Base-by-base conservation (phyloP, 306 rosid genomes). In the Pterocarpus santalinus region DNA sequence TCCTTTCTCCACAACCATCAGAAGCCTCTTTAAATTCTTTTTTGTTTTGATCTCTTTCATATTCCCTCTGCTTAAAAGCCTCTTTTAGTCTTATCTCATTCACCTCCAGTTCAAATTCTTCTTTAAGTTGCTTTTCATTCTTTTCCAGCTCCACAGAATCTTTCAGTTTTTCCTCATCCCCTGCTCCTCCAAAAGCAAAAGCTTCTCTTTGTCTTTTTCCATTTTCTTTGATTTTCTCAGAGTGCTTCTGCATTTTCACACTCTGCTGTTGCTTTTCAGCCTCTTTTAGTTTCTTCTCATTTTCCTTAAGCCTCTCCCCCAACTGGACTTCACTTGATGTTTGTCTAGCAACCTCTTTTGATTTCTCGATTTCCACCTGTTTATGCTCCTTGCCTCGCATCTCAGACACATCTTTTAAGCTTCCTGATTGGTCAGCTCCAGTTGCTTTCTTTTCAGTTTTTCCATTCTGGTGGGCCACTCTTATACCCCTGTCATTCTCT, bases 31-130 rank as follows among this genome's bases (percentile, higher is more conserved):
- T 82, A 28, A 14, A 44, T 67, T 16, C 65, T 77, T 72, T 85
- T 82, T 82, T 85, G 73, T 76, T 12, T 41, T 84, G 87, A 69
- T 79, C 85, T 74, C 60, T 60, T 77, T 77, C 72, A 52, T 17
- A 38, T 65, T 28, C 17, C 81, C 72, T 76, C 64, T 10, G 17
- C 55, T 62, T 68, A 63, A 80, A 80, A 68, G 46, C 49, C 79
- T 57, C 76, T 65, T 72, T 47, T 80, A 76, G 71, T 36, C 35
- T 80, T 86, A 68, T 85, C 66, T 78, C 84, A 80, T 77, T 82
- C 79, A 85, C 85, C 53, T 86, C 82, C 73, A 56, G 77, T 78
- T 79, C 84, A 73, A 83, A 75, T 72, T 81, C 88, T 72, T 72
- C 80, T 69, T 75, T 33, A 17, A 51, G 80, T 76, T 85, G 66